phyloP scores from a whole-genome alignment of 2,329 filamentous ascomycete species.

The Beauveria asiatica region DNA sequence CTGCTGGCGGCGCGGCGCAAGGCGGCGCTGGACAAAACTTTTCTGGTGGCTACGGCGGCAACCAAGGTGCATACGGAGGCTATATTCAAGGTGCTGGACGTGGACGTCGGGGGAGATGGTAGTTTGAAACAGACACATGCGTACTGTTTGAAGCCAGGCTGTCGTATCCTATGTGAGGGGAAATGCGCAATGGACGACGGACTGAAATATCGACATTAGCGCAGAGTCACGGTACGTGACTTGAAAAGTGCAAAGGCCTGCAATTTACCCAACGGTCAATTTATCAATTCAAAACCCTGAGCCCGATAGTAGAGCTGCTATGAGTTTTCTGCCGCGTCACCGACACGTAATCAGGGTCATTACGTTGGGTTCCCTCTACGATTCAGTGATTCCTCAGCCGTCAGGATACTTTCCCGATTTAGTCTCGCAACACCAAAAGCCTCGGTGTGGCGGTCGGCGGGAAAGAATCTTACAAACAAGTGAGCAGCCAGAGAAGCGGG shows the following conservation, averaged over 20 bases:
- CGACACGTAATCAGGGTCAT: not conserved
- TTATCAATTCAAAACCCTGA: not conserved
- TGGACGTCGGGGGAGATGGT: slow-evolving; percentile 24
- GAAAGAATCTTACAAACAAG: not conserved
- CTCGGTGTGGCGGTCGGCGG: not conserved
- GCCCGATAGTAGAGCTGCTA: not conserved
- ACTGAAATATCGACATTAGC: no score
- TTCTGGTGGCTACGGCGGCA: slow-evolving; percentile 43
- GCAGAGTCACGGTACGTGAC: no score
- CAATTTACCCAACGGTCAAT: no score
- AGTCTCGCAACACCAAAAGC: not conserved
- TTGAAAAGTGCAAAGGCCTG: no score
- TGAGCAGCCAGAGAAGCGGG: not conserved
- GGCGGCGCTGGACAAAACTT: slow-evolving; percentile 45
- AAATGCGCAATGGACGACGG: no score
- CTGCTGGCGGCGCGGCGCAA: slow-evolving; percentile 29
- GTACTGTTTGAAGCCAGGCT: no score
- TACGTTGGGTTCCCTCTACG: no score
- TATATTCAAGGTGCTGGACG: slow-evolving; percentile 34
- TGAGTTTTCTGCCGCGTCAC: not conserved
- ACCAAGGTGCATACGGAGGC: slow-evolving; percentile 42
- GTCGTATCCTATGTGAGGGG: no score
- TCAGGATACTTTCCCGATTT: not conserved
- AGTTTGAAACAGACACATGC: not conserved
- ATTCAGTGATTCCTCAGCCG: not conserved